Evolutionary conservation across 2,329 filamentous ascomycete species (phyloP).

Genomic region (Phaeoacremonium minimum): DNA sequence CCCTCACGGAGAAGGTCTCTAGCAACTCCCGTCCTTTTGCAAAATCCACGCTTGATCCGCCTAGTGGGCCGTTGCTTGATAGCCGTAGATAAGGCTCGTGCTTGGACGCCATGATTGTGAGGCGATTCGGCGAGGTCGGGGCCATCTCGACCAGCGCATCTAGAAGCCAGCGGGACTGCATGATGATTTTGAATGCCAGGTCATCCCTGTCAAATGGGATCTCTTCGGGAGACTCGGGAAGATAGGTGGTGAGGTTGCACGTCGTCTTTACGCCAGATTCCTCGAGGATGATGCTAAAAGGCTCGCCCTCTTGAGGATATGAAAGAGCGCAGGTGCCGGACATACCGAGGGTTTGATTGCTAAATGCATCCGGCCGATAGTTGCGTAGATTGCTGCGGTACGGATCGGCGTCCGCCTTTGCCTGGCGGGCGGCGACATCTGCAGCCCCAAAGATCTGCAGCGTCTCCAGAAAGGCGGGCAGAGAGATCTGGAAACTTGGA

Average conservation of each 20-base stretch:
- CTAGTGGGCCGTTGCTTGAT: conserved; percentile 56
- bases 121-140: conserved; percentile 65
- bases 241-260: conserved; percentile 85
- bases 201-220: conserved; percentile 84
- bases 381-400: conserved; percentile 59
- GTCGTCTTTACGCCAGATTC: conserved; percentile 85
- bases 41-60: conserved; percentile 64
- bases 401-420: conserved; percentile 54
- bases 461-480: conserved; percentile 84
- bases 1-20: conserved; percentile 66
- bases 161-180: conserved; percentile 70
- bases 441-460: conserved; percentile 93
- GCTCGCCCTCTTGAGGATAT: conserved; percentile 70
- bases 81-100: conserved; percentile 70
- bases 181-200: conserved; percentile 89
- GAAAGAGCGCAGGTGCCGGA: conserved; percentile 80
- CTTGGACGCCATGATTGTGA: conserved; percentile 64
- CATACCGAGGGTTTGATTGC: conserved; percentile 75
- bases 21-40: conserved; percentile 61
- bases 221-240: conserved; percentile 67
- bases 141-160: conserved; percentile 69
- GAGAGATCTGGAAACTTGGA: conserved; percentile 80
- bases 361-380: conserved; percentile 71
- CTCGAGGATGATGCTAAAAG: conserved; percentile 80
- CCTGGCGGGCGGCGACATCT: conserved; percentile 55